Percentiles rank a stretch among this genome's conserved stretches.
Conservation (phyloP, 1,284 basidiomycete genomes). For the Ustilago cynodontis region DNA sequence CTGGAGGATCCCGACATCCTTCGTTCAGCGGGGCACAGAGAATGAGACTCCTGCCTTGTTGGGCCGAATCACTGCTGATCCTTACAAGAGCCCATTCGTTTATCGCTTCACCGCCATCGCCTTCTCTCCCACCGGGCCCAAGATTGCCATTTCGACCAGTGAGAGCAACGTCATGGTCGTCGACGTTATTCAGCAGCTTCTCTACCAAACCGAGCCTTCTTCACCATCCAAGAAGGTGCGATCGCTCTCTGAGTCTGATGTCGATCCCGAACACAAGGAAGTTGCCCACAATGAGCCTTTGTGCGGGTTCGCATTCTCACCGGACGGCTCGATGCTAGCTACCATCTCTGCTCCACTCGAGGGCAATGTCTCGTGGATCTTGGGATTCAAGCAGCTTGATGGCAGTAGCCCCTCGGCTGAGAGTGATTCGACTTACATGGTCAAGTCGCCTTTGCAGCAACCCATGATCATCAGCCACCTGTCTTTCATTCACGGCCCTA, state of each 20-base stretch:
- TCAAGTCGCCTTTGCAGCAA: slow-evolving; percentile 31
- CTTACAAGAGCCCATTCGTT: slow-evolving; percentile 14
- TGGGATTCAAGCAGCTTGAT: slow-evolving; percentile 20
- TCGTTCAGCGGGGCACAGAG: slow-evolving; percentile 24
- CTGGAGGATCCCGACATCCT: slow-evolving; percentile 25
- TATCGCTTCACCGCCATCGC: slow-evolving; percentile 34
- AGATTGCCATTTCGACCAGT: slow-evolving; percentile 40
- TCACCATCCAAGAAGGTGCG: slow-evolving; percentile 16
- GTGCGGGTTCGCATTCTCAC: slow-evolving; percentile 31
- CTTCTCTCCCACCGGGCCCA: slow-evolving; percentile 28
- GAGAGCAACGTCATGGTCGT: slow-evolving; percentile 30
- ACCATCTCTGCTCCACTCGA: slow-evolving; percentile 25
- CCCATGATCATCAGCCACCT: slow-evolving; percentile 35
- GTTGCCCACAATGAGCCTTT: slow-evolving; percentile 22
- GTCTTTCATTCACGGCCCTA: slow-evolving; percentile 21
- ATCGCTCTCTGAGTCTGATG: slow-evolving; percentile 16
- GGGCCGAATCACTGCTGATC: slow-evolving; percentile 26
- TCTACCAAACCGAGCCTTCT: not conserved
- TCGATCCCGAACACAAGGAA: slow-evolving; percentile 15
- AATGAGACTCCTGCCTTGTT: slow-evolving; percentile 6
- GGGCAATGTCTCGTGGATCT: slow-evolving; percentile 22
- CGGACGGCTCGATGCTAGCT: slow-evolving; percentile 31
- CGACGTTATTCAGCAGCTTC: slow-evolving; percentile 24
- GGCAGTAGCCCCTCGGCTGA: not conserved
- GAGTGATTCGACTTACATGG: slow-evolving; percentile 7